These are phyloP conservation scores for Scytalidium sp. DNA, from an alignment of 2,329 filamentous ascomycete genomes.

Conservation along the genomic window DNA sequence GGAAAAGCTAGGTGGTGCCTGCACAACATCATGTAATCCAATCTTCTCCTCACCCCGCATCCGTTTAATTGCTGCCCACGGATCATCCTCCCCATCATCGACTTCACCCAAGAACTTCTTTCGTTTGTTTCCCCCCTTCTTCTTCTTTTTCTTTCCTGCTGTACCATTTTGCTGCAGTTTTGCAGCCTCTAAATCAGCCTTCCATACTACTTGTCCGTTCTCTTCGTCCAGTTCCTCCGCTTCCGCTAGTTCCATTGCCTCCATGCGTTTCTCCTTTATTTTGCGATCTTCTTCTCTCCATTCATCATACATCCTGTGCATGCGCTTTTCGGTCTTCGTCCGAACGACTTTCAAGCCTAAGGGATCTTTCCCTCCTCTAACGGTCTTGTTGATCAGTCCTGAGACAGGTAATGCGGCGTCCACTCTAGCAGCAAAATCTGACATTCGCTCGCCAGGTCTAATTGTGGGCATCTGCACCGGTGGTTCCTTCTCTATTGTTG, in stretches of 20 bases:
- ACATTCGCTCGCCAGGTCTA: constrained; percentile 76
- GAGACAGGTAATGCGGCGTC: constrained; percentile 78
- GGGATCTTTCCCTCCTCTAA: constrained; percentile 58
- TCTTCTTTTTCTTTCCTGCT: constrained; percentile 31
- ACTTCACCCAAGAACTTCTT: constrained; percentile 40
- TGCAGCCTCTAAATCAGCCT: constrained; percentile 59
- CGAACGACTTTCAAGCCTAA: constrained; percentile 63
- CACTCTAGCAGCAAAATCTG: constrained; percentile 79
- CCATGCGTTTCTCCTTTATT: constrained; percentile 26
- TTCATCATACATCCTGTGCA: constrained; percentile 78
- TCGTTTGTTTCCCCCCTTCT: constrained; percentile 23
- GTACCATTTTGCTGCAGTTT: constrained; percentile 5
- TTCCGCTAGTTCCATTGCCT: constrained; percentile 25
- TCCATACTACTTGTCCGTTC: constrained; percentile 47
- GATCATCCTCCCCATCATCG: constrained; percentile 30
- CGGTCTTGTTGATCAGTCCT: constrained; percentile 62
- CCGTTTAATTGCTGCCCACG: constrained; percentile 27
- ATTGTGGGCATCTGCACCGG: constrained; percentile 57
- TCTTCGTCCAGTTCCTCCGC: constrained; percentile 24
- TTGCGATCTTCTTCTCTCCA: constrained; percentile 67
- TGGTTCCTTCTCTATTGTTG: constrained; percentile 25
- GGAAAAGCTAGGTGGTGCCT: constrained; percentile 27
- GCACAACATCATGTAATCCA: constrained; percentile 34
- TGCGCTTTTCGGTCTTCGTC: constrained; percentile 81
- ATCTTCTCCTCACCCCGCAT: constrained; percentile 23